A percentile compares a stretch with the other conserved stretches of the same genome.
These are phyloP conservation scores for Suillus subaureus DNA, from an alignment of 768 basidiomycete genomes.

Conservation along the genomic window DNA sequence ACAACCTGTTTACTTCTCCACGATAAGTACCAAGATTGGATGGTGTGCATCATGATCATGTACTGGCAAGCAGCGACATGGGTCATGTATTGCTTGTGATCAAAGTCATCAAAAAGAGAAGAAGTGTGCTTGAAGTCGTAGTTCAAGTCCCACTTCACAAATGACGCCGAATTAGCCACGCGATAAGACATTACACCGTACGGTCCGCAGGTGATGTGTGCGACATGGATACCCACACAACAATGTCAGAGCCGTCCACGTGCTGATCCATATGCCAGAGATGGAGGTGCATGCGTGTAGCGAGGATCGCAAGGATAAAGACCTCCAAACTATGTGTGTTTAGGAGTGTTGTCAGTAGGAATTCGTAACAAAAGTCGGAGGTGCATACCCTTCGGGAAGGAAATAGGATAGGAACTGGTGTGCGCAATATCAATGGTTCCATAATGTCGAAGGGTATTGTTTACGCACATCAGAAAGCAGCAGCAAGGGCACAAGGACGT, in stretches of 20 bases:
- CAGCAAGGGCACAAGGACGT: neutral
- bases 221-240: neutral
- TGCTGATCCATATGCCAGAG: neutral
- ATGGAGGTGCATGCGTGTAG: neutral
- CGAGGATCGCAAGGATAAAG: neutral
- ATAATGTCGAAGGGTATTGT: neutral
- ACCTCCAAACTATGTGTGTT: neutral
- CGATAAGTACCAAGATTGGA: too few relatives aligned
- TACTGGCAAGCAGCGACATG: too few relatives aligned
- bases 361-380: neutral
- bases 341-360: neutral
- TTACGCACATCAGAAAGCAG: neutral
- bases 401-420: neutral
- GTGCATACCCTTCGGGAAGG: neutral
- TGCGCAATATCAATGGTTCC: neutral
- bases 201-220: neutral
- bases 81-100: too few relatives aligned
- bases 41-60: too few relatives aligned
- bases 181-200: too few relatives aligned
- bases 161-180: neutral
- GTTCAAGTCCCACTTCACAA: too few relatives aligned
- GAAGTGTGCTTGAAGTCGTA: too few relatives aligned
- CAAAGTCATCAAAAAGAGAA: too few relatives aligned
- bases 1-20: too few relatives aligned
- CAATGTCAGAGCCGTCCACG: neutral